Evolutionary conservation across 495 filamentous ascomycete genomes (phyloP).

Genomic region (Xylaria nigripes): DNA sequence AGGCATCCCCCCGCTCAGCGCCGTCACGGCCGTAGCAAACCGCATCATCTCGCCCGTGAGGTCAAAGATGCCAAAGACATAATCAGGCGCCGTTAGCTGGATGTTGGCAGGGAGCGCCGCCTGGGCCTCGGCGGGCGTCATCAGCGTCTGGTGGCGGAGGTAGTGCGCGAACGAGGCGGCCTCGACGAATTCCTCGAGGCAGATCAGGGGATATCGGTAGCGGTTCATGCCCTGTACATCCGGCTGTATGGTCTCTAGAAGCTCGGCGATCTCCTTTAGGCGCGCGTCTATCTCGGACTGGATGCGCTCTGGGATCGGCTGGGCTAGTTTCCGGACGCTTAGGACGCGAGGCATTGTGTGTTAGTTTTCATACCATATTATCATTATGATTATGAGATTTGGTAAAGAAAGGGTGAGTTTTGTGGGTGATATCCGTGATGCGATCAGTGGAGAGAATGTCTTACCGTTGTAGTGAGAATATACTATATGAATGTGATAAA

Average conservation of each 20-base stretch:
- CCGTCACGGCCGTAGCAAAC: slow-evolving; percentile 78
- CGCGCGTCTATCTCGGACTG: slow-evolving; percentile 55
- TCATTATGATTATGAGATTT: no score
- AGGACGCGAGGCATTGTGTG: neutral
- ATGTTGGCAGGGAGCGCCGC: slow-evolving; percentile 46
- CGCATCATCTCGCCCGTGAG: slow-evolving; percentile 92
- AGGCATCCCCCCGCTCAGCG: slow-evolving; percentile 46
- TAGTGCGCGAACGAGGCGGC: slow-evolving; percentile 81
- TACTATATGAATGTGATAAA: slow-evolving; percentile 46
- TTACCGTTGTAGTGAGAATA: slow-evolving; percentile 88
- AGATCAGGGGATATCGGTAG: slow-evolving; percentile 81
- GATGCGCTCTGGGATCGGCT: slow-evolving; percentile 56
- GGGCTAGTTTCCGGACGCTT: slow-evolving; percentile 57
- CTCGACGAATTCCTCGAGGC: slow-evolving; percentile 89
- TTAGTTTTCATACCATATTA: slow-evolving; percentile 5
- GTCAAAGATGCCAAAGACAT: slow-evolving; percentile 86
- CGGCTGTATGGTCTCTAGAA: slow-evolving; percentile 55
- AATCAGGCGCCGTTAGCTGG: slow-evolving; percentile 69
- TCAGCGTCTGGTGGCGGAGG: slow-evolving; percentile 63
- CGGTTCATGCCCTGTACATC: slow-evolving; percentile 72
- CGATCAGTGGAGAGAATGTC: neutral
- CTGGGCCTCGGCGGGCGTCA: slow-evolving; percentile 53
- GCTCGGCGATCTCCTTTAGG: slow-evolving; percentile 56
- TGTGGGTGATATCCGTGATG: neutral
- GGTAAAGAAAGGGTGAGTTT: slow-evolving; percentile 2